Evolutionary conservation across 2,329 filamentous ascomycete genomes (phyloP), one percentile per base, ranked within the genome.

Genomic region (Diaporthe caulivora): DNA sequence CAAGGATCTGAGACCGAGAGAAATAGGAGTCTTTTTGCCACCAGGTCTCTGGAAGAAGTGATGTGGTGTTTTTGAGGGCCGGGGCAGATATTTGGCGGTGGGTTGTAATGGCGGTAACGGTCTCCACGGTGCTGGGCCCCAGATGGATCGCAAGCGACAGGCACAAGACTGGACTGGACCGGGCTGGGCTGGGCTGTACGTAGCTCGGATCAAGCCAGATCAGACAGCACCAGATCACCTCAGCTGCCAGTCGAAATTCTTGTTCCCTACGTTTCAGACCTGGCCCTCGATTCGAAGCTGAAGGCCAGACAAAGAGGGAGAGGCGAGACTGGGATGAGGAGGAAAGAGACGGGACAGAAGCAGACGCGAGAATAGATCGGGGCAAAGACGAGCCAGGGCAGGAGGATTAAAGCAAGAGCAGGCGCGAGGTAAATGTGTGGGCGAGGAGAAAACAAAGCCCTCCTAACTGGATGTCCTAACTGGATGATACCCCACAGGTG

Each of bases 41-140:
- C 60, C 47, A 65, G 31, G 1, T 37, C 29, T 37, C 37, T 18
- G 62, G 31, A 34, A 15, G 62, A 53, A 40, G 62, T 40, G 62
- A 34, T 53, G 11, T 67, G 47, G 62, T 67, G 47, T 40, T 67
- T 65, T 53, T 40, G 47, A 51, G 47, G 62, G 17, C 31, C 62
- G 18, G 62, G 62, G 21, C 51, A 17, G 47, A 2, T 53, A 47
- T 37, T 37, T 53, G 44, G 62, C 62, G 44, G 62, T 67, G 62
- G 62, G 62, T 53, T 67, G 62, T 67, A 67, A 67, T 67, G 31
- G 62, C 47, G 62, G 62, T 67, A 67, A 67, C 62, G 62, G 62
- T 67, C 44, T 37, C 62, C 44, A 67, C 62, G 62, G 29, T 53
- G 44, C 62, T 26, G 62, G 44, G 62, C 31, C 47, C 29, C 26